phyloP scores from a whole-genome alignment of 208 protist species.

The Trypanosoma rangeli region DNA sequence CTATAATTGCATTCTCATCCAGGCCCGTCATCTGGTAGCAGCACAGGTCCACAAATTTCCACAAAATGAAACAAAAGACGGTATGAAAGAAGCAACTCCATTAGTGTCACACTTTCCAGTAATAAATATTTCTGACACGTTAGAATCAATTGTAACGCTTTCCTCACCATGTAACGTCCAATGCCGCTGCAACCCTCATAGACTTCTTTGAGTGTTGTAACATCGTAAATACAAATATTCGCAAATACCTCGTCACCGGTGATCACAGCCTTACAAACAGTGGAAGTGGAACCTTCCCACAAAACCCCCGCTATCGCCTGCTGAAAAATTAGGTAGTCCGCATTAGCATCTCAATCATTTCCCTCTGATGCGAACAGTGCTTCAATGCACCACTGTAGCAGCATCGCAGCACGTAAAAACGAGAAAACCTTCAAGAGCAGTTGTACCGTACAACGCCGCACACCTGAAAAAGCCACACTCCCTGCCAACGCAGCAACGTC shows the following conservation, averaged over 20 bases:
- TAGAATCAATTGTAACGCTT: background rate
- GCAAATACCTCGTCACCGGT: background rate
- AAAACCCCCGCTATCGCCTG: background rate
- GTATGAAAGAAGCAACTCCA: conserved; percentile 6
- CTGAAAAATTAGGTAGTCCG: background rate
- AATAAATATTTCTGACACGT: conserved; percentile 7
- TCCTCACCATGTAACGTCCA: background rate
- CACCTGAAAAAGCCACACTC: background rate
- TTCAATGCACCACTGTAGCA: conserved; percentile 1
- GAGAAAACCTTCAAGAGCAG: background rate
- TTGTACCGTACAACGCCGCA: background rate
- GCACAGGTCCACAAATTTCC: background rate
- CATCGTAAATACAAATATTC: background rate
- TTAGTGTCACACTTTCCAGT: background rate
- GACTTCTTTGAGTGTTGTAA: background rate
- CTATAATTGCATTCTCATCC: background rate
- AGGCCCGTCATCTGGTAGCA: background rate
- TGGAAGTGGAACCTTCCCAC: background rate
- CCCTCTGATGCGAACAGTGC: background rate
- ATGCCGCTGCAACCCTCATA: conserved; percentile 1
- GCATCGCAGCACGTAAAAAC: conserved; percentile 7
- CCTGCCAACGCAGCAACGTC: background rate
- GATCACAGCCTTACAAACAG: background rate
- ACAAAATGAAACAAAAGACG: conserved; percentile 13
- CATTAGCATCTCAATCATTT: background rate